phyloP scores from a whole-genome alignment of 1,284 basidiomycete genomes.

The Heterobasidion annosum region DNA sequence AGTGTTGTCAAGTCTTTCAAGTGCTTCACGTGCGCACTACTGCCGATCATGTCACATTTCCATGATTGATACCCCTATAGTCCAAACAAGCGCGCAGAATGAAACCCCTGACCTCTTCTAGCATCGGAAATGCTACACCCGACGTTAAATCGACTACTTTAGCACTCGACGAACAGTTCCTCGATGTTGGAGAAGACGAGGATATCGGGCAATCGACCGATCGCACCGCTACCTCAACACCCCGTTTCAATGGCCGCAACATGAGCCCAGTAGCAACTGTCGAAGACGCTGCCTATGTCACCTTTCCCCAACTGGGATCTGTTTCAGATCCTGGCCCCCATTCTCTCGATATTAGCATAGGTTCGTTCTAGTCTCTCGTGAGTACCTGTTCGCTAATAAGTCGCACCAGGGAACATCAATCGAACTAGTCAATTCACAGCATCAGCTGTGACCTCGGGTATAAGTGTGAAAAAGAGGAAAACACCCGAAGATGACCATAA shows the following conservation, averaged over 20 bases:
- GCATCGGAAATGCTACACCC: not conserved
- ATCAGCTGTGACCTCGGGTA: not conserved
- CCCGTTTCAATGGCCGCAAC: not conserved
- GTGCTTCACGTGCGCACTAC: slow-evolving; percentile 16
- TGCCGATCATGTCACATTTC: not conserved
- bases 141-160: not conserved
- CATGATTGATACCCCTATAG: not conserved
- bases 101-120: not conserved
- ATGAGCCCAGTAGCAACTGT: too few species aligned
- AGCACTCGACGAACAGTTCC: not conserved
- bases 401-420: not conserved
- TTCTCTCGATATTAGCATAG: too few species aligned
- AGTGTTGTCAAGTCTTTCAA: slow-evolving; percentile 19
- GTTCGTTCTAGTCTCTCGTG: too few species aligned
- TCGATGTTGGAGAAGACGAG: not conserved
- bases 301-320: too few species aligned
- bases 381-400: too few species aligned
- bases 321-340: too few species aligned
- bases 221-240: too few species aligned
- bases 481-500: not conserved
- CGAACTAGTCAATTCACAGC: not conserved
- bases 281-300: too few species aligned
- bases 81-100: not conserved
- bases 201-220: not conserved
- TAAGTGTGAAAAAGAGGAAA: not conserved